Conservation (phyloP, 2,329 filamentous ascomycete species). For the Aspergillus vadensis region DNA sequence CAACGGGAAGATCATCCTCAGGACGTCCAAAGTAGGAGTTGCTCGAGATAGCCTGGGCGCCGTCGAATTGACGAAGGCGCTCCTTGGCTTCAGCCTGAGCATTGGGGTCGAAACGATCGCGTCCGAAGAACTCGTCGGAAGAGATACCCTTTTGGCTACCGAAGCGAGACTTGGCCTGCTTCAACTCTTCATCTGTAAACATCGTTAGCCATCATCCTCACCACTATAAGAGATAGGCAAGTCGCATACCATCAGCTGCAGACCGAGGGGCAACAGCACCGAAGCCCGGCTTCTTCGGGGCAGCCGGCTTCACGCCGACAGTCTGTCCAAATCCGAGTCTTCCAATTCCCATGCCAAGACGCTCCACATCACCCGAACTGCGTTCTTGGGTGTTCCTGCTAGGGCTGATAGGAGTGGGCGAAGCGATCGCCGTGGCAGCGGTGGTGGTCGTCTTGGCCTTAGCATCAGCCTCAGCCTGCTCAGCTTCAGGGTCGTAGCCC, state of each 20-base stretch:
- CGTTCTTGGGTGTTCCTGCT: constrained; percentile 56
- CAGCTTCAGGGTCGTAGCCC: constrained; percentile 91
- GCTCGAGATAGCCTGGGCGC: constrained; percentile 86
- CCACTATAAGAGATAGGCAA: neutral
- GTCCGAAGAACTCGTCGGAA: constrained; percentile 97
- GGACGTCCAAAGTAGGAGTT: constrained; percentile 97
- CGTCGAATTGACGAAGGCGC: constrained; percentile 88
- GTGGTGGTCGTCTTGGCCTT: constrained; percentile 42
- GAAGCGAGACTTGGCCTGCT: constrained; percentile 85
- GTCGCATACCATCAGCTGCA: constrained; percentile 63
- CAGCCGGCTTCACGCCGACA: constrained; percentile 61
- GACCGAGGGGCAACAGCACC: constrained; percentile 79
- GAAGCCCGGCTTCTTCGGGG: constrained; percentile 82
- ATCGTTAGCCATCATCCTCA: constrained; percentile 14
- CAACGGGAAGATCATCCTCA: constrained; percentile 70
- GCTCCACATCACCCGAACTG: constrained; percentile 76
- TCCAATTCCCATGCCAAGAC: constrained; percentile 84
- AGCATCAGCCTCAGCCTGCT: constrained; percentile 55
- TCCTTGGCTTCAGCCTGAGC: constrained; percentile 83
- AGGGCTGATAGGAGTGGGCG: constrained; percentile 76
- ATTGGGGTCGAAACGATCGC: constrained; percentile 78
- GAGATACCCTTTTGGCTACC: constrained; percentile 93
- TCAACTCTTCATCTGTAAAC: constrained; percentile 69
- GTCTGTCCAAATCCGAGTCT: constrained; percentile 88
- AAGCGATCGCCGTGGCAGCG: constrained; percentile 64